Evolutionary conservation across 2,329 filamentous ascomycete genomes (phyloP).

Genomic region (Emmonsia crescens): DNA sequence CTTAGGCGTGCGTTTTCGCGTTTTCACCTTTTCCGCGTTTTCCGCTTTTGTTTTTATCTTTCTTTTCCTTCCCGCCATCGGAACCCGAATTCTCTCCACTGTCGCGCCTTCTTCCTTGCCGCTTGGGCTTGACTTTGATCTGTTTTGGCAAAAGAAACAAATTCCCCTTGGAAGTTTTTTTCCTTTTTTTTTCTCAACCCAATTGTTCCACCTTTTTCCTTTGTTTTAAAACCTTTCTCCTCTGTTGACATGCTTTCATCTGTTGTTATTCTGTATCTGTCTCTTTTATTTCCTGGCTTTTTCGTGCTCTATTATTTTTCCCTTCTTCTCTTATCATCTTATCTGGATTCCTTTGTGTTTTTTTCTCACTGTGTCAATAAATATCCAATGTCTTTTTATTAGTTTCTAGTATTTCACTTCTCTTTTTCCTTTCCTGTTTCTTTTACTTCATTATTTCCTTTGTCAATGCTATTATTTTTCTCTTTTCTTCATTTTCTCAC

Average conservation of each 20-base stretch:
- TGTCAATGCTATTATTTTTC: conserved; percentile 4
- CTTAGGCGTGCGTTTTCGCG: background rate
- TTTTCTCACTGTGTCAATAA: conserved; percentile 5
- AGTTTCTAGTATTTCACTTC: background rate
- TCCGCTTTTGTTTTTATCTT: background rate
- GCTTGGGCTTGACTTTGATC: background rate
- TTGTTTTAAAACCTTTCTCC: too few relatives aligned
- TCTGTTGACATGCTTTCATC: background rate
- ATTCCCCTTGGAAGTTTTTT: background rate
- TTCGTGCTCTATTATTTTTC: background rate
- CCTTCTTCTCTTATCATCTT: conserved; percentile 1
- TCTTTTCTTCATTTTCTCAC: background rate
- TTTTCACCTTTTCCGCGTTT: background rate
- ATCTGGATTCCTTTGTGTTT: background rate
- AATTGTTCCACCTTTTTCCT: background rate
- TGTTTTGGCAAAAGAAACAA: background rate
- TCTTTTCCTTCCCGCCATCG: background rate
- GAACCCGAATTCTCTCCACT: background rate
- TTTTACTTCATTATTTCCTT: background rate
- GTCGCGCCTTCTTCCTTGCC: background rate
- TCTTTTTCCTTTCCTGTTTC: conserved; percentile 7
- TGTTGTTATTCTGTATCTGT: background rate
- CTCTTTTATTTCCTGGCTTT: conserved; percentile 4
- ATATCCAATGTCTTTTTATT: conserved; percentile 1
- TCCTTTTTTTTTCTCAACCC: background rate